Evolutionary conservation across 1,284 basidiomycete genomes (phyloP), one percentile per base, ranked within the genome.

Genomic region (Cryptococcus floricola): DNA sequence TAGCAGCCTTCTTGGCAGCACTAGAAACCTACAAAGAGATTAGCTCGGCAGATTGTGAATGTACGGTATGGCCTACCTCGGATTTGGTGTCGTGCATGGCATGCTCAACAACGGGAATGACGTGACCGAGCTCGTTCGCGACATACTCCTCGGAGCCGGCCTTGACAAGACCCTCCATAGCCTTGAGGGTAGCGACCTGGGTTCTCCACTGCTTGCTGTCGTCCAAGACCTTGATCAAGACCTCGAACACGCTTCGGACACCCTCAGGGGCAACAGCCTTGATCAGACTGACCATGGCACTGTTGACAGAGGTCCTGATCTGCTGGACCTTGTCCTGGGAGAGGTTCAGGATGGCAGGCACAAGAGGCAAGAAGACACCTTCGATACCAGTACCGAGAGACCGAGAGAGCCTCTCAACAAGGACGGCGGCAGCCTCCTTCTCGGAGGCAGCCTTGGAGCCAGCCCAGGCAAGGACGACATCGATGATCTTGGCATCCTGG

Each of bases 81-180:
- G 85, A 79, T 78, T 98, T 98, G 64, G 95, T 98, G 78, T 98
- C 95, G 74, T 96, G 92, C 93, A 98, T 95, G 13, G 91, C 86
- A 48, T 80, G 80, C 72, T 96, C 93, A 31, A 98, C 85, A 67
- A 87, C 87, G 14, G 94, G 95, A 49, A 98, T 84, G 48, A 91
- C 85, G 39, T 82, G 79, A 18, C 86, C 93, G 39, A 98, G 81
- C 73, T 95, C 86, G 52, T 85, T 84, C 44, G 91, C 93, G 53
- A 98, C 87, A 67, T 85, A 85, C 61, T 93, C 90, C 67, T 84
- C 85, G 18, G 89, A 84, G 12, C 83, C 81, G 44, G 80, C 79
- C 65, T 80, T 79, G 48, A 89, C 87, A 61, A 92, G 86, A 48
- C 78, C 79, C 72, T 85, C 88, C 70, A 93, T 84, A 4, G 89